Evolutionary conservation across 1,284 basidiomycete species (phyloP).

Genomic region (Stereum hirsutum): DNA sequence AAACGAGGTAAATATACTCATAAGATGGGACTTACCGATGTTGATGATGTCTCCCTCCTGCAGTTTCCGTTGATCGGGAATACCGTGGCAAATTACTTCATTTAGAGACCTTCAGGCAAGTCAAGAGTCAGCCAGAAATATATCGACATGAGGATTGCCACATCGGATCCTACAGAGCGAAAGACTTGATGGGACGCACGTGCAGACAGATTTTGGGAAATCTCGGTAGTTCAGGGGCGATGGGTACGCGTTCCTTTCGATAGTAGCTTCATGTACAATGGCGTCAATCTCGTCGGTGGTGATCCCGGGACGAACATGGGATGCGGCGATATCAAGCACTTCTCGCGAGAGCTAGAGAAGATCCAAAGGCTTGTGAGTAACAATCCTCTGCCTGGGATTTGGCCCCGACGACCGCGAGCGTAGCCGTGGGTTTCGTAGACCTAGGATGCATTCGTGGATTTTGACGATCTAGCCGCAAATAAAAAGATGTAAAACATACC

Average conservation of each 20-base stretch:
- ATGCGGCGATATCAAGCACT: conserved; percentile 85
- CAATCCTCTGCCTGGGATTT: too few species aligned
- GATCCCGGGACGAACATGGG: conserved; percentile 80
- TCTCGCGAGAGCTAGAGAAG: conserved; percentile 74
- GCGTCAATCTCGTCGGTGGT: conserved; percentile 95
- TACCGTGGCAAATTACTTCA: conserved; percentile 96
- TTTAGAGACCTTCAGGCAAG: conserved; percentile 90
- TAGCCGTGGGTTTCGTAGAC: too few species aligned
- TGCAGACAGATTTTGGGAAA: conserved; percentile 97
- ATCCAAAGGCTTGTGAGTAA: too few species aligned
- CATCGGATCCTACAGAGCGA: conserved; percentile 3
- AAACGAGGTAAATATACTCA: conserved; percentile 1
- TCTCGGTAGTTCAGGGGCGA: conserved; percentile 89
- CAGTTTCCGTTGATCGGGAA: conserved; percentile 83
- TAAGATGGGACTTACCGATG: conserved; percentile 46
- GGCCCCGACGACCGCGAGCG: too few species aligned
- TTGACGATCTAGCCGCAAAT: too few species aligned
- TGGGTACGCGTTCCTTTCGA: conserved; percentile 91
- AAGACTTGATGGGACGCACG: conserved; percentile 52
- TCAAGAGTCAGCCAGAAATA: conserved; percentile 8
- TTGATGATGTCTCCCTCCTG: conserved; percentile 92
- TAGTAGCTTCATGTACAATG: conserved; percentile 90
- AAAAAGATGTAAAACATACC: too few species aligned
- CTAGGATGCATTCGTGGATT: too few species aligned
- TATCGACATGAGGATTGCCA: neutral